These are phyloP conservation scores for Saccharomycopsis hybrid DNA, from an alignment of 1,139 yeast genomes.

Conservation along the genomic window DNA sequence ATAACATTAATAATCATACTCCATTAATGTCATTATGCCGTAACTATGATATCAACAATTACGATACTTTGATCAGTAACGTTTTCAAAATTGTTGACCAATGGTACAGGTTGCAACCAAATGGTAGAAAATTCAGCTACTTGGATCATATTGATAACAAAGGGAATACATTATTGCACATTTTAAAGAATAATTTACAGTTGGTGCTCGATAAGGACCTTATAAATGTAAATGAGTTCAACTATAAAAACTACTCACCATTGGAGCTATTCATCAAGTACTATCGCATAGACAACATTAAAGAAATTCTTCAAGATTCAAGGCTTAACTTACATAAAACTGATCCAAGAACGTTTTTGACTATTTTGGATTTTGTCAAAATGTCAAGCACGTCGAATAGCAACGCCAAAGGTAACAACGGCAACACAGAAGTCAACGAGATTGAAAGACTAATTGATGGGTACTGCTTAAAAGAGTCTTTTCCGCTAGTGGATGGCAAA, in stretches of 20 bases:
- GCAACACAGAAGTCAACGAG: constrained; percentile 19
- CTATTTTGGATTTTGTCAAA: constrained; percentile 48
- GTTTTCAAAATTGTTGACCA: constrained; percentile 42
- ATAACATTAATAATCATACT: constrained; percentile 57
- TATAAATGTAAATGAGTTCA: constrained; percentile 57
- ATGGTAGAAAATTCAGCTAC: constrained; percentile 33
- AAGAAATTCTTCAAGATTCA: constrained; percentile 38
- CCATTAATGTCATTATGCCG: constrained; percentile 74
- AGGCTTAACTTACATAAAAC: constrained; percentile 39
- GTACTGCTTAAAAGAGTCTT: constrained; percentile 30
- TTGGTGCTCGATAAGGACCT: constrained; percentile 35
- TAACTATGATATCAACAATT: constrained; percentile 73
- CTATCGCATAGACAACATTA: constrained; percentile 55
- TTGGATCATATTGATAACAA: constrained; percentile 60
- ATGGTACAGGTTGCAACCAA: constrained; percentile 32
- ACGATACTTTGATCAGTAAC: constrained; percentile 41
- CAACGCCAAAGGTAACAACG: neutral
- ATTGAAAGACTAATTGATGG: constrained; percentile 39
- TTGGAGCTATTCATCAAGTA: constrained; percentile 66
- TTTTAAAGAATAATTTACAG: constrained; percentile 43
- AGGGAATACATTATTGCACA: constrained; percentile 75
- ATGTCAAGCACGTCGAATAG: constrained; percentile 13
- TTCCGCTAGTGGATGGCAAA: constrained; percentile 28
- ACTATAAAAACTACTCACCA: constrained; percentile 59
- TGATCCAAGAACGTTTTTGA: constrained; percentile 37